phyloP scores from a whole-genome alignment of 495 filamentous ascomycete genomes.

The Podospora anserina region DNA sequence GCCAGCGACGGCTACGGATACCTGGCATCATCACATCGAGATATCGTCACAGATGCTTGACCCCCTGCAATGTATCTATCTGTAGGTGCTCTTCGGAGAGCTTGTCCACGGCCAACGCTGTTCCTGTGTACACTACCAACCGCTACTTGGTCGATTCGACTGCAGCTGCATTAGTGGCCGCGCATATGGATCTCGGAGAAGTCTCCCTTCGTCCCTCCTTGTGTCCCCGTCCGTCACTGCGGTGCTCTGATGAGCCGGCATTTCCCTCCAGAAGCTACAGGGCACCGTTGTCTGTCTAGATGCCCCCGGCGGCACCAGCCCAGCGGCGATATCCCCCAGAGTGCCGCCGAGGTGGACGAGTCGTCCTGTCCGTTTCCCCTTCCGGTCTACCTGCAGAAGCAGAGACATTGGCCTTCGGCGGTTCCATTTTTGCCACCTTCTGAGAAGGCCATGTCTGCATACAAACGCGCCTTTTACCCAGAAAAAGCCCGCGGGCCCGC shows the following conservation, averaged over 20 bases:
- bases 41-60: slow-evolving; percentile 4
- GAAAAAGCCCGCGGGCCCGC: slow-evolving; percentile 15
- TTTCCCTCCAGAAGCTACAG: slow-evolving; percentile 28
- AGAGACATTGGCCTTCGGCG: slow-evolving; percentile 40
- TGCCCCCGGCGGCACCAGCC: slow-evolving; percentile 18
- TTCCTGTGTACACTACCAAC: slow-evolving; percentile 22
- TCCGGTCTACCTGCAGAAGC: slow-evolving; percentile 16
- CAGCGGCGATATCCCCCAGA: slow-evolving; percentile 24
- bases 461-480: slow-evolving; percentile 41
- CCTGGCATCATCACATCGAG: slow-evolving; percentile 1
- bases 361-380: slow-evolving; percentile 5
- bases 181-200: slow-evolving; percentile 42
- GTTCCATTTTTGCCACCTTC: slow-evolving; percentile 46
- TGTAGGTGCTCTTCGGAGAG: slow-evolving; percentile 34
- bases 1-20: slow-evolving; percentile 11
- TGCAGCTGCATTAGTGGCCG: slow-evolving; percentile 55
- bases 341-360: slow-evolving; percentile 5
- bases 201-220: slow-evolving; percentile 20
- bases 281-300: background rate
- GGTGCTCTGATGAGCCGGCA: slow-evolving; percentile 36
- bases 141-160: slow-evolving; percentile 31
- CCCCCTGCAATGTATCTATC: slow-evolving; percentile 39
- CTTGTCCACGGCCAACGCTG: slow-evolving; percentile 15
- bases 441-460: slow-evolving; percentile 43
- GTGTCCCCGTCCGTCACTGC: slow-evolving; percentile 11